A percentile compares a stretch with the other conserved stretches of the same genome.
Conservation (phyloP, 345 rosid genomes). For the Eucalyptus pauciflora region DNA sequence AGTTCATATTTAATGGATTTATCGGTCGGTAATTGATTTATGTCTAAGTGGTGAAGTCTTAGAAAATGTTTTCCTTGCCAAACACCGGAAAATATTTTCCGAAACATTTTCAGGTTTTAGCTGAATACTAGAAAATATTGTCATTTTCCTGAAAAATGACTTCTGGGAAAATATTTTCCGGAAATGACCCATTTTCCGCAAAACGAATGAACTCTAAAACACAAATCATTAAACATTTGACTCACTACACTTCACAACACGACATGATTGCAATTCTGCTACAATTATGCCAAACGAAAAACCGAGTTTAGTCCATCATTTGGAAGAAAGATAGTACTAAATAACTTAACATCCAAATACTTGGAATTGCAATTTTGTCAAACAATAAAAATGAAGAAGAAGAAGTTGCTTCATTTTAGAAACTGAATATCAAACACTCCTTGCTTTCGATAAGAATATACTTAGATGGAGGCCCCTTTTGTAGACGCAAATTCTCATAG, state of each 20-base stretch:
- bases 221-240: neutral
- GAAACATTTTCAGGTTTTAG: no score
- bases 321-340: neutral
- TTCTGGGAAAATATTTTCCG: no score
- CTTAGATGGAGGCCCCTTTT: neutral
- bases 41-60: no score
- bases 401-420: neutral
- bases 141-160: no score
- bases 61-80: no score
- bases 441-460: neutral
- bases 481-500: neutral
- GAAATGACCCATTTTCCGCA: no score
- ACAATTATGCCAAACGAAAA: neutral
- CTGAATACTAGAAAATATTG: no score
- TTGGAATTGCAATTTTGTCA: neutral
- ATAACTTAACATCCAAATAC: no score
- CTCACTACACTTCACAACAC: neutral
- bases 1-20: no score
- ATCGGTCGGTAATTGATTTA: no score
- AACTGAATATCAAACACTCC: neutral
- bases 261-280: accelerated
- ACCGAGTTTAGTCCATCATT: neutral
- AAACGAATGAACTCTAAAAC: neutral
- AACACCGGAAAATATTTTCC: no score
- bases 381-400: neutral